Conservation (phyloP, 2,329 filamentous ascomycete species). For the Colletotrichum incanum region DNA sequence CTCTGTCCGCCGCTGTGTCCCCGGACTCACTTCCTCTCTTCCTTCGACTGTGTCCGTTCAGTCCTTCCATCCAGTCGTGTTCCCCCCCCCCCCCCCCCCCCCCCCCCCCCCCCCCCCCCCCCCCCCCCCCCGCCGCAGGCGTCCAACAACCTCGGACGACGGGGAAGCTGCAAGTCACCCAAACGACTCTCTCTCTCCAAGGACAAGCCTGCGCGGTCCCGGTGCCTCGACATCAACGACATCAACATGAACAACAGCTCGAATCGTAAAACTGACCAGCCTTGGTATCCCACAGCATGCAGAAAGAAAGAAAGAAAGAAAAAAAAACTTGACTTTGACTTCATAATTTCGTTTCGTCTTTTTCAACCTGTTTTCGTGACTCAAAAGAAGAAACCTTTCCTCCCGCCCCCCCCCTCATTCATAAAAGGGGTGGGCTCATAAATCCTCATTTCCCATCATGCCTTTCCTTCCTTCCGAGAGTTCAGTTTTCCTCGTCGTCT, state of each 20-base stretch:
- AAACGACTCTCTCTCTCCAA: neutral
- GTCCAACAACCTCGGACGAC: neutral
- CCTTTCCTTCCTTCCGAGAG: neutral
- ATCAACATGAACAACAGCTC: neutral
- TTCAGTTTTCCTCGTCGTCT: conserved; percentile 74
- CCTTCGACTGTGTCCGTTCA: neutral
- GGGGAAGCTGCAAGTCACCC: no score
- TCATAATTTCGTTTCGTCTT: conserved; percentile 19
- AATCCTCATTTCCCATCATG: conserved; percentile 22
- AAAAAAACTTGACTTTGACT: conserved; percentile 9
- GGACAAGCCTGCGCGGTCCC: neutral
- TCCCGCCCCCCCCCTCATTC: neutral
- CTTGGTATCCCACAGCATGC: conserved; percentile 23
- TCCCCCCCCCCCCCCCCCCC: no score
- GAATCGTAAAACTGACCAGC: conserved; percentile 4
- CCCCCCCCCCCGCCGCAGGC: no score
- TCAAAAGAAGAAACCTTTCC: neutral
- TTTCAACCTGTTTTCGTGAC: conserved; percentile 8
- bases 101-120: no score
- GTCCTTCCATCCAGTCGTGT: neutral
- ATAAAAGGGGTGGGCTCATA: neutral
- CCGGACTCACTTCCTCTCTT: neutral
- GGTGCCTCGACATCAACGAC: neutral
- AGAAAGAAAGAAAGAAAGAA: neutral
- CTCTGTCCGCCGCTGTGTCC: no score